A percentile compares a stretch with the other conserved stretches of the same genome.
Conservation (phyloP, 352 stramenopile genomes). For the Phytophthora syringae region DNA sequence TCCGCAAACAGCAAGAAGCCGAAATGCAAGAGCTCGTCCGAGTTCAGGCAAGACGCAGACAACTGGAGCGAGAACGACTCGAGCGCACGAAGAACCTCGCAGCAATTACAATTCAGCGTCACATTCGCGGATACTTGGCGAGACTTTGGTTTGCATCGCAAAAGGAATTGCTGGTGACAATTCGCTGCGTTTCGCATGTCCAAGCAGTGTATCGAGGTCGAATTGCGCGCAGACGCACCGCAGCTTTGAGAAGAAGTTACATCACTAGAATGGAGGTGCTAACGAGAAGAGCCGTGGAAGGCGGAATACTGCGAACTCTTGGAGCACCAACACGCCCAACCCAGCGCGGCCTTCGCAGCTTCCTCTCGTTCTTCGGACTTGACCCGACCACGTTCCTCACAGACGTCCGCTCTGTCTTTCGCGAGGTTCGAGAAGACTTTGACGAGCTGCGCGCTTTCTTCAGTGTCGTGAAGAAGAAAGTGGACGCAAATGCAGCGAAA, state of each 20-base stretch:
- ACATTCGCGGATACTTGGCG: constrained; percentile 63
- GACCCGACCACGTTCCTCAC: constrained; percentile 80
- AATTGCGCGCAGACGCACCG: constrained; percentile 66
- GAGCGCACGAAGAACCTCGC: constrained; percentile 54
- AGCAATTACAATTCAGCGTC: constrained; percentile 74
- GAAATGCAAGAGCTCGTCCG: constrained; percentile 75
- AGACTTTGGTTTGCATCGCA: constrained; percentile 65
- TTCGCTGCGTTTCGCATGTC: constrained; percentile 55
- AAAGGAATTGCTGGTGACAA: constrained; percentile 54
- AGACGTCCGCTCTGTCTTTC: constrained; percentile 64
- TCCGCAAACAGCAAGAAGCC: constrained; percentile 70
- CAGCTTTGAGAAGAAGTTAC: constrained; percentile 74
- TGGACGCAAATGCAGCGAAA: constrained; percentile 45
- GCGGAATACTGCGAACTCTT: constrained; percentile 60
- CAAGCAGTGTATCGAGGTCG: constrained; percentile 79
- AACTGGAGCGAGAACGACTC: constrained; percentile 56
- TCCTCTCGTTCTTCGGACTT: constrained; percentile 80
- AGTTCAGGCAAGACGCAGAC: constrained; percentile 50
- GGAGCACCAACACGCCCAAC: constrained; percentile 64
- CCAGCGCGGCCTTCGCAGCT: constrained; percentile 65
- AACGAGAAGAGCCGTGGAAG: constrained; percentile 62
- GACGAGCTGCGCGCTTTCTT: constrained; percentile 69
- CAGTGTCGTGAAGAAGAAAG: constrained; percentile 58
- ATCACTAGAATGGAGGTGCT: constrained; percentile 83
- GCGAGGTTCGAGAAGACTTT: constrained; percentile 79